These are phyloP conservation scores for Blastobotrys raffinosifermentans DNA, from an alignment of 1,139 yeast genomes.

Conservation along the genomic window DNA sequence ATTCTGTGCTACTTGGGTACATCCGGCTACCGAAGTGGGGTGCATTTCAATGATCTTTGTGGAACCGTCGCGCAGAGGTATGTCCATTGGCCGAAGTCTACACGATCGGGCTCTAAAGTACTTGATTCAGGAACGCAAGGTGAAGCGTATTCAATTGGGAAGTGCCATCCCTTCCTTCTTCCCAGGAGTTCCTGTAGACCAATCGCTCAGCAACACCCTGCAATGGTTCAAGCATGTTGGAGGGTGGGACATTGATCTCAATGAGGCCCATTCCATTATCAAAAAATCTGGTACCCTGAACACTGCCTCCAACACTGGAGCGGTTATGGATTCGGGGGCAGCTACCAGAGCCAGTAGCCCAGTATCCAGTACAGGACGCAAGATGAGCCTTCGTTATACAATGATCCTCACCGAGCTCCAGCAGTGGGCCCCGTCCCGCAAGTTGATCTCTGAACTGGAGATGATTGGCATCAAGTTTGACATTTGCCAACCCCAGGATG, in stretches of 20 bases:
- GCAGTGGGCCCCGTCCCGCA: conserved; percentile 50
- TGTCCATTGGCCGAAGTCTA: conserved; percentile 53
- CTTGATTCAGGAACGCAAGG: conserved; percentile 42
- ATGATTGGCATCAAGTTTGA: conserved; percentile 57
- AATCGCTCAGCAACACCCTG: conserved; percentile 9
- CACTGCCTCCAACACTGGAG: background rate
- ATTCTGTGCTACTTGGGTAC: conserved; percentile 52
- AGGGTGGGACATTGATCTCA: conserved; percentile 25
- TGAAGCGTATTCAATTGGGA: conserved; percentile 44
- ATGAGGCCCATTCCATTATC: conserved; percentile 15
- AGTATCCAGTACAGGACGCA: conserved; percentile 1
- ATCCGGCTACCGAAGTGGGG: conserved; percentile 37
- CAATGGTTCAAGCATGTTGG: conserved; percentile 30
- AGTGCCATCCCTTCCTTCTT: conserved; percentile 48
- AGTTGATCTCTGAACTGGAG: conserved; percentile 51
- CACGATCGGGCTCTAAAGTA: conserved; percentile 53
- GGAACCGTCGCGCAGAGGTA: conserved; percentile 50
- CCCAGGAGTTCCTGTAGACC: conserved; percentile 34
- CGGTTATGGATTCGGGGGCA: background rate
- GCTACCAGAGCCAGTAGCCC: conserved; percentile 1
- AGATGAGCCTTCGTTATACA: conserved; percentile 2
- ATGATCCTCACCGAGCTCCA: conserved; percentile 24
- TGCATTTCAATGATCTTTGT: conserved; percentile 47
- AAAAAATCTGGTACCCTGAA: too few relatives aligned
- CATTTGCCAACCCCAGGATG: conserved; percentile 36